Evolutionary conservation across 2,329 filamentous ascomycete species (phyloP).

Genomic region (Bipolaris gigantea): DNA sequence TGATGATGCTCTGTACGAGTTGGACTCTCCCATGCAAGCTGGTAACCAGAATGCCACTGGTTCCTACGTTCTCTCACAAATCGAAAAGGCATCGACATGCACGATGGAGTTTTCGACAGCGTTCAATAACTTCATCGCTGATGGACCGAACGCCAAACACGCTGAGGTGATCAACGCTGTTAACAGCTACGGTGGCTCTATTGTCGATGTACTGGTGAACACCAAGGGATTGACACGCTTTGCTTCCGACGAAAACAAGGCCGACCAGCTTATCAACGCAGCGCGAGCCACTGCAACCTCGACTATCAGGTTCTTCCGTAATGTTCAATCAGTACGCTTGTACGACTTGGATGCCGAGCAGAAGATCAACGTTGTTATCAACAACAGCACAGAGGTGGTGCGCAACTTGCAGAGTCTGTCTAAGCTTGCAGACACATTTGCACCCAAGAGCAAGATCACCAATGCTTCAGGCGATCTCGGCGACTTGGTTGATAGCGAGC

Average conservation of each 20-base stretch:
- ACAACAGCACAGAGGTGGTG: slow-evolving; percentile 94
- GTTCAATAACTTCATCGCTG: slow-evolving; percentile 98
- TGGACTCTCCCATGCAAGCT: slow-evolving; percentile 97
- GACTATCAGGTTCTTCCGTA: slow-evolving; percentile 92
- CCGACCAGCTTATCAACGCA: slow-evolving; percentile 78
- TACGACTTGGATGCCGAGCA: slow-evolving; percentile 87
- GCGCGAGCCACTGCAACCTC: slow-evolving; percentile 82
- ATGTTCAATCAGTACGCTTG: slow-evolving; percentile 88
- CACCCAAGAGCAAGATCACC: slow-evolving; percentile 82
- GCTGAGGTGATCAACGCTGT: slow-evolving; percentile 91
- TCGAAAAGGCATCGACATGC: slow-evolving; percentile 92
- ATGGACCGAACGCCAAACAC: slow-evolving; percentile 88
- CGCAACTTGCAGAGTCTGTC: slow-evolving; percentile 91
- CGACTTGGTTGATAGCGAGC: slow-evolving; percentile 87
- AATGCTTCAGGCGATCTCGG: slow-evolving; percentile 82
- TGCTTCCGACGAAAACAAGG: slow-evolving; percentile 93
- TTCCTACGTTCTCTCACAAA: slow-evolving; percentile 91
- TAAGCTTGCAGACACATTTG: slow-evolving; percentile 89
- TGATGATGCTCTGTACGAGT: slow-evolving; percentile 93
- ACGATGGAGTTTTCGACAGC: slow-evolving; percentile 97
- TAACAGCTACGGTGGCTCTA: slow-evolving; percentile 84
- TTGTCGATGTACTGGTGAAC: slow-evolving; percentile 93
- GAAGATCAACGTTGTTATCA: slow-evolving; percentile 96
- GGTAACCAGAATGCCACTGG: slow-evolving; percentile 98
- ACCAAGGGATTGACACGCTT: slow-evolving; percentile 93